Evolutionary conservation across 2,329 filamentous ascomycete species (phyloP), one percentile per base, ranked within the genome.

Genomic region (Colletotrichum shisoi): DNA sequence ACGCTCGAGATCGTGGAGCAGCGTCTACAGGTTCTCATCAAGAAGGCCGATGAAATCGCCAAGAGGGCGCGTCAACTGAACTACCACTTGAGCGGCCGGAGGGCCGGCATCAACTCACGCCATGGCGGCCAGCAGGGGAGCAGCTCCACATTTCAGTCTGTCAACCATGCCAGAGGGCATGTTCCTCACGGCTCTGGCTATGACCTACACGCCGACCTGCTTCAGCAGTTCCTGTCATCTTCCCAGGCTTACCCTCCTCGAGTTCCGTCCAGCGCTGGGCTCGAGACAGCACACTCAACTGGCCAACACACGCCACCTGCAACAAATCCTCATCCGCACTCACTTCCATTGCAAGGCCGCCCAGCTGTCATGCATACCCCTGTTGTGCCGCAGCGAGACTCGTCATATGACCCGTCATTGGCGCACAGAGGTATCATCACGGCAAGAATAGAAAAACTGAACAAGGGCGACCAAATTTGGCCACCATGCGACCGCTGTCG

Each of bases 401-500:
- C 70, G 5, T 63, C 51, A 2, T 69, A 76, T 49, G 74, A 73
- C 39, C 74, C 74, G 8, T 73, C 72, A 5, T 76, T 78, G 37
- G 71, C 72, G 3, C 74, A 82, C 54, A 76, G 81, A 12, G 72
- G 85, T 7, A 82, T 92, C 63, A 92, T 94, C 80, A 87, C 91
- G 11, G 82, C 89, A 45, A 87, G 89, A 66, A 92, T 94, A 79
- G 93, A 96, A 72, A 87, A 88, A 57, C 79, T 96, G 3, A 82
- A 85, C 54, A 89, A 91, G 54, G 92, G 92, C 3, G 90, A 93
- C 62, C 82, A 86, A 6, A 91, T 96, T 56, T 78, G 87, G n/a
- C 93, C 93, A 11, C 91, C 92, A 0, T 96, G 93, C 74, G 93
- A 96, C 75, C 84, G 92, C 44, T 96, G 93, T 75, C 85, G 93